Base-by-base conservation (phyloP, 495 filamentous ascomycete species). In the Aspergillus nidulans region DNA sequence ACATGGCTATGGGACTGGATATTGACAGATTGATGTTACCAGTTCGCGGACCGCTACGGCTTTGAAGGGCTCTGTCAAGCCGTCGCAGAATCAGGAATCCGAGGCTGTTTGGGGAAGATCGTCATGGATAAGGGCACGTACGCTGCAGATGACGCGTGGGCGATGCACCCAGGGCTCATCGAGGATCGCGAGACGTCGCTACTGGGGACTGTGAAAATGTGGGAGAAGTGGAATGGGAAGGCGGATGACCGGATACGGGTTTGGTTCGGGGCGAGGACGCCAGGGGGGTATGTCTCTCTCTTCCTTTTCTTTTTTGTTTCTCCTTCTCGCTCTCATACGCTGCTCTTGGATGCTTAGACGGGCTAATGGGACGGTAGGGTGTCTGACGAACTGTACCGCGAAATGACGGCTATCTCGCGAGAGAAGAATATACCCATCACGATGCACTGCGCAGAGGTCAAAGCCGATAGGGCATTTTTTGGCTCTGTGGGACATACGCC, bases 181-280 rank as follows among this genome's bases (percentile, higher is more conserved):
- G 75, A 79, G 41, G 54, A 76, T 26, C 67, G 68, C 2, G 71
- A 76, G 50, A 75, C 63, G n/a, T 77, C 73, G 0, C 64, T 79
- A 1, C 40, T 67, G 8, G 75, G 74, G 0, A 71, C 71, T 2
- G 16, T 79, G 16, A 63, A 65, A 19, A 76, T 74, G 73, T 71
- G 69, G 63, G 69, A 76, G 65, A 77, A 73, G 41, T 79, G 75
- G 75, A 64, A 77, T 66, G 72, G 76, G 23, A 59, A 68, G 38
- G 64, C 73, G 38, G 64, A 77, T 55, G 75, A 73, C 49, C 64
- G 77, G 3, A 76, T 80, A 34, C 64, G 71, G 1, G 74, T 80
- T 6, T 80, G 77, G 77, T 77, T 78, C 60, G 76, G 75, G 15
- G 77, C 76, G 1, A 65, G 74, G 34, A 78, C 77, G 6, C 75